phyloP scores from a whole-genome alignment of 179 eudicot species.

The Actinidia chinensis region DNA sequence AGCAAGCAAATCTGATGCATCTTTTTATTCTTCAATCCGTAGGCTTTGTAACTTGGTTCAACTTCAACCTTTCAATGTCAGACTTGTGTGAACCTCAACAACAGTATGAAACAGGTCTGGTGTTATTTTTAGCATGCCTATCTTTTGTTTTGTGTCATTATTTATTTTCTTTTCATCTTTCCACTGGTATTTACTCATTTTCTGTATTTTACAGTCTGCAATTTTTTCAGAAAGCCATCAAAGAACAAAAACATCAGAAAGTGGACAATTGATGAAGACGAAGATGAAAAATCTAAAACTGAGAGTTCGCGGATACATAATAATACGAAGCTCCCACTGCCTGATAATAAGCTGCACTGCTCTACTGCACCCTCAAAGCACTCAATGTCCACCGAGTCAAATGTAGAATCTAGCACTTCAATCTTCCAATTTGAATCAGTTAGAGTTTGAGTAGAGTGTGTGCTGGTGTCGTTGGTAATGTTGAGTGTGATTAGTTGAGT shows the following conservation, averaged over 20 bases:
- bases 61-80: slow-evolving; percentile 11
- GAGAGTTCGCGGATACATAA: slow-evolving; percentile 35
- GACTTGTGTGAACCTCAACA: slow-evolving; percentile 18
- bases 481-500: too few relatives aligned
- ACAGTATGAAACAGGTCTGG: slow-evolving; percentile 17
- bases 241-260: slow-evolving; percentile 81
- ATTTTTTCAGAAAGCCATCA: slow-evolving; percentile 68
- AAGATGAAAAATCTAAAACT: slow-evolving; percentile 36
- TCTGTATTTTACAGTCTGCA: slow-evolving; percentile 56
- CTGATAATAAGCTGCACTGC: slow-evolving; percentile 62
- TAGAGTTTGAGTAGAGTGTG: too few relatives aligned
- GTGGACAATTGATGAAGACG: slow-evolving; percentile 44
- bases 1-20: background rate
- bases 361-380: slow-evolving; percentile 56
- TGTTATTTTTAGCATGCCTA: background rate
- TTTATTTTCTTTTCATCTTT: background rate
- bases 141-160: too few relatives aligned
- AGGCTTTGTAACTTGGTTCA: slow-evolving; percentile 5
- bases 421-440: slow-evolving; percentile 75
- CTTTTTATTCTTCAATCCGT: background rate
- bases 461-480: too few relatives aligned
- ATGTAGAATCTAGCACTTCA: slow-evolving; percentile 36
- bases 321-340: slow-evolving; percentile 39
- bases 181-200: background rate
- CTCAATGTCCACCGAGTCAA: slow-evolving; percentile 29